These are phyloP conservation scores for Cystobasidium sp. DNA, from an alignment of 1,284 basidiomycete genomes.

Conservation along the genomic window DNA sequence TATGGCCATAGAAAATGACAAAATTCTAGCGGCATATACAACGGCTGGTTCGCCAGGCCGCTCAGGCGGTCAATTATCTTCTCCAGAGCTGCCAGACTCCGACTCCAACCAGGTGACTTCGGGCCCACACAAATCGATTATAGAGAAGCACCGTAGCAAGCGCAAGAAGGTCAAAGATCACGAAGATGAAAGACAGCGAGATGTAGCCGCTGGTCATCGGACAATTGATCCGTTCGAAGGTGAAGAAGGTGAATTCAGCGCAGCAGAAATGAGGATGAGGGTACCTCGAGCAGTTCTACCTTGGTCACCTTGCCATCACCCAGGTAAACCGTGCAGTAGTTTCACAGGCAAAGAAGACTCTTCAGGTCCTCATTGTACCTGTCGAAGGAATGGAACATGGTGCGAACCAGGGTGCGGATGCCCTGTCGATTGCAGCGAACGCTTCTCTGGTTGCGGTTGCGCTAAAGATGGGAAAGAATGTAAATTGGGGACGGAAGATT, in stretches of 20 bases:
- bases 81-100: conserved; percentile 15
- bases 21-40: conserved; percentile 3
- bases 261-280: conserved; percentile 18
- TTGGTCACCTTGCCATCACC: conserved; percentile 40
- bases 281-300: conserved; percentile 26
- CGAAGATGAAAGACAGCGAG: conserved; percentile 20
- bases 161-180: conserved; percentile 23
- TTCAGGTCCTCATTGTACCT: conserved; percentile 17
- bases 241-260: conserved; percentile 13
- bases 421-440: conserved; percentile 36
- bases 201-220: not conserved
- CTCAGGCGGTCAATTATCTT: conserved; percentile 12
- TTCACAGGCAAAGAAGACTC: conserved; percentile 40
- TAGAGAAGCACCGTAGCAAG: conserved; percentile 10
- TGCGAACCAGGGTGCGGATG: conserved; percentile 43
- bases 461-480: conserved; percentile 23
- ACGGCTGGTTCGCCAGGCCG: conserved; percentile 7
- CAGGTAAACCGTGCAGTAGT: conserved; percentile 37
- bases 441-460: conserved; percentile 37
- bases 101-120: not conserved
- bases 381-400: conserved; percentile 39
- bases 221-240: conserved; percentile 13
- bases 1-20: conserved; percentile 15
- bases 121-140: not conserved
- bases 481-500: conserved; percentile 3